Percentiles rank a stretch among this genome's conserved stretches.
phyloP scores from a whole-genome alignment of 2,329 filamentous ascomycete genomes.

The Claviceps monticola region DNA sequence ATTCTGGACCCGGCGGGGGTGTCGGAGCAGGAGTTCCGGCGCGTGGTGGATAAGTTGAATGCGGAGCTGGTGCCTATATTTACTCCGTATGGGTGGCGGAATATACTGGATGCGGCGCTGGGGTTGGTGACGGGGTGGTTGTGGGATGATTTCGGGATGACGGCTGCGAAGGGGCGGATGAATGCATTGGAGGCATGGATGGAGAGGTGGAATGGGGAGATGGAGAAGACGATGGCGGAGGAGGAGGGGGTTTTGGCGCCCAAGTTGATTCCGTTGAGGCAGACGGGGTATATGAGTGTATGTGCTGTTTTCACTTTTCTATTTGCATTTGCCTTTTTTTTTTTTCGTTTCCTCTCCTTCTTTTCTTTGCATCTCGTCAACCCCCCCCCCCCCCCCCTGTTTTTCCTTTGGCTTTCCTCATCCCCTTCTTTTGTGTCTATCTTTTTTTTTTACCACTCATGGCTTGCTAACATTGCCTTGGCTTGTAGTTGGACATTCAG shows the following conservation, averaged over 20 bases:
- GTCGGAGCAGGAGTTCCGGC: slow-evolving; percentile 73
- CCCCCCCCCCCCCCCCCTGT: background rate
- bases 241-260: slow-evolving; percentile 43
- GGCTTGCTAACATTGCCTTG: background rate
- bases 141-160: slow-evolving; percentile 81
- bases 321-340: background rate
- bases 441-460: background rate
- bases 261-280: slow-evolving; percentile 62
- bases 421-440: background rate
- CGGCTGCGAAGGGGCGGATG: slow-evolving; percentile 59
- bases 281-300: slow-evolving; percentile 79
- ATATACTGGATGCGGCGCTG: slow-evolving; percentile 65
- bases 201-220: slow-evolving; percentile 70
- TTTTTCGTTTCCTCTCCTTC: background rate
- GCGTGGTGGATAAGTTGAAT: slow-evolving; percentile 72
- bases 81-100: slow-evolving; percentile 61
- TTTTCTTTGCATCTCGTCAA: background rate
- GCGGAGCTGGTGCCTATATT: slow-evolving; percentile 62
- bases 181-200: slow-evolving; percentile 65
- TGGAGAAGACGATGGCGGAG: slow-evolving; percentile 40
- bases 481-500: slow-evolving; percentile 57
- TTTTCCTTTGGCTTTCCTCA: slow-evolving; percentile 4
- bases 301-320: slow-evolving; percentile 15
- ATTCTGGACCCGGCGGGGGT: slow-evolving; percentile 77
- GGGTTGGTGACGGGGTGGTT: slow-evolving; percentile 82